phyloP scores from a whole-genome alignment of 306 rosid species.

The Hippophae gyantsensis region DNA sequence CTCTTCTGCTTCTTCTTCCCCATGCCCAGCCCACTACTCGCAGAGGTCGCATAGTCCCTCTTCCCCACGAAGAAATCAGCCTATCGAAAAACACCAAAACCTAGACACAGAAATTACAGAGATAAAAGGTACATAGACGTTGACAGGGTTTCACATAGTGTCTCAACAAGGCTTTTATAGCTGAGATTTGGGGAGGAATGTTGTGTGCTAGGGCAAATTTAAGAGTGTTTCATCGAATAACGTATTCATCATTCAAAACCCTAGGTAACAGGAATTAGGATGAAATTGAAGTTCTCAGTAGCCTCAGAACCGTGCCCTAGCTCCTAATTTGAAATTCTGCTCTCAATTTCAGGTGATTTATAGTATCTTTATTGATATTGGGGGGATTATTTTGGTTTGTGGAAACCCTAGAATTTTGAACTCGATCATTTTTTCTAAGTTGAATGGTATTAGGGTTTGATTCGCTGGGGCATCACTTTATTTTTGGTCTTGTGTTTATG shows the following conservation, averaged over 20 bases:
- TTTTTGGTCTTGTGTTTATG: constrained; percentile 16
- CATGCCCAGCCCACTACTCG: constrained; percentile 88
- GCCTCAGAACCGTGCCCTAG: constrained; percentile 41
- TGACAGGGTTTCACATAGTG: constrained; percentile 21
- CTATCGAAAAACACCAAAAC: constrained; percentile 17
- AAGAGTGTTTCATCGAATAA: constrained; percentile 18
- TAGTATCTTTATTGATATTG: constrained; percentile 22
- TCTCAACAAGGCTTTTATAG: constrained; percentile 35
- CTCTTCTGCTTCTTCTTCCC: constrained; percentile 55
- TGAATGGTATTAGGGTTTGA: constrained; percentile 42
- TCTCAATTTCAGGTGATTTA: constrained; percentile 52
- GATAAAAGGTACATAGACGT: constrained; percentile 1
- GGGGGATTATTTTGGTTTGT: constrained; percentile 15
- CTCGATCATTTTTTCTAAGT: constrained; percentile 31
- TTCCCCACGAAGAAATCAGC: constrained; percentile 29
- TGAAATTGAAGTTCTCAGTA: constrained; percentile 17
- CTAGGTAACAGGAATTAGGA: constrained; percentile 54
- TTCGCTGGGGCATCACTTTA: constrained; percentile 20
- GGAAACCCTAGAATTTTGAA: constrained; percentile 80
- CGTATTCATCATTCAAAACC: constrained; percentile 55
- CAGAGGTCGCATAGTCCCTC: constrained; percentile 81
- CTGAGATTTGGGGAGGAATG: constrained; percentile 43
- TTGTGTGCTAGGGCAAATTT: constrained; percentile 48
- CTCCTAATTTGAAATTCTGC: constrained; percentile 30
- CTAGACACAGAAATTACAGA: constrained; percentile 25